A percentile compares a stretch with the other conserved stretches of the same genome.
Evolutionary conservation across 352 stramenopile genomes (phyloP).

Genomic region (Globisporangium lucens): DNA sequence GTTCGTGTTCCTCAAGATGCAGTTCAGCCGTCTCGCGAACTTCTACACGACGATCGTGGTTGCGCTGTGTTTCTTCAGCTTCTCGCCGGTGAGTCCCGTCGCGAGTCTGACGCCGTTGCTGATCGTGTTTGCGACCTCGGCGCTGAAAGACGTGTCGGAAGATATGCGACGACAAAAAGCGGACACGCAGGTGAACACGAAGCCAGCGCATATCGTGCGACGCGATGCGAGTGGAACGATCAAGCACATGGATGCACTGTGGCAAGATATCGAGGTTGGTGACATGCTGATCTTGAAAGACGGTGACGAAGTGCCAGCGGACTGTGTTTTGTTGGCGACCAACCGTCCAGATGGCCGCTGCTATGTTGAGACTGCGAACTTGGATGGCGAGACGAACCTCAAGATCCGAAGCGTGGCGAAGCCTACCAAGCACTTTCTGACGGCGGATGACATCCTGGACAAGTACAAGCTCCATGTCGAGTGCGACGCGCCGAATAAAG

Average conservation of each 20-base stretch:
- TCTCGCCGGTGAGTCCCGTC: conserved; percentile 80
- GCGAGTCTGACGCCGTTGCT: conserved; percentile 81
- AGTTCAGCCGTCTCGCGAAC: conserved; percentile 88
- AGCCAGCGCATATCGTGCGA: conserved; percentile 70
- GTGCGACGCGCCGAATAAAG: conserved; percentile 80
- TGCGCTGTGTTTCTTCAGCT: conserved; percentile 86
- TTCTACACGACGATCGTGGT: conserved; percentile 89
- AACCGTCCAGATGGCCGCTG: conserved; percentile 70
- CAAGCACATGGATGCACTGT: conserved; percentile 67
- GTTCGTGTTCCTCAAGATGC: conserved; percentile 89
- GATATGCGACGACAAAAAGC: conserved; percentile 78
- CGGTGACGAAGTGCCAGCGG: conserved; percentile 76
- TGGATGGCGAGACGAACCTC: conserved; percentile 88
- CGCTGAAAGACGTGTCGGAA: conserved; percentile 83
- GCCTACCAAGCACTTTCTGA: conserved; percentile 73
- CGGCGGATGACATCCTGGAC: conserved; percentile 71
- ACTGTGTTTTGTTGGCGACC: conserved; percentile 80
- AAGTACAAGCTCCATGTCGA: conserved; percentile 64
- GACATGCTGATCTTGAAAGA: conserved; percentile 82
- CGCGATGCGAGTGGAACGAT: conserved; percentile 50
- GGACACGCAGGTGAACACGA: conserved; percentile 76
- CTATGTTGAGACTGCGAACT: conserved; percentile 85
- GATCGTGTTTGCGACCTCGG: conserved; percentile 88
- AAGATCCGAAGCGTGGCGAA: conserved; percentile 83
- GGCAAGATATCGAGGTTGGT: conserved; percentile 84